phyloP scores from a whole-genome alignment of 805 yeast species.

The Metschnikowia henanensis region DNA sequence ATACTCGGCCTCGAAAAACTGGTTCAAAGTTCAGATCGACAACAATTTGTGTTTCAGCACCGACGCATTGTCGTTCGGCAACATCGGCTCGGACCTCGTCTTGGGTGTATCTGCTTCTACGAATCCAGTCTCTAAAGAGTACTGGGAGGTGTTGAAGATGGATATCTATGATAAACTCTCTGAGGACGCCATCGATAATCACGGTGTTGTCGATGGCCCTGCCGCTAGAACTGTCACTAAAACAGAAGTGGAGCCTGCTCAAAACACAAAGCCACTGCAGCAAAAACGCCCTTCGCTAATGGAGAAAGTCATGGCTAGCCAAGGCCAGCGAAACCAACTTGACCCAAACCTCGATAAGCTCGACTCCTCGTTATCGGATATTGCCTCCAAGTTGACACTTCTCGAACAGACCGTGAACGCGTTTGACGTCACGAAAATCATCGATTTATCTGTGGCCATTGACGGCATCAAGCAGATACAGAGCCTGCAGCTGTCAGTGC shows the following conservation, averaged over 20 bases:
- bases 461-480: constrained; percentile 21
- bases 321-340: constrained; percentile 15
- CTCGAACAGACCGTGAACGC: constrained; percentile 11
- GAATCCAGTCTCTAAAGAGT: constrained; percentile 43
- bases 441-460: constrained; percentile 15
- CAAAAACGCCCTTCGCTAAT: constrained; percentile 35
- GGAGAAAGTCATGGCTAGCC: constrained; percentile 32
- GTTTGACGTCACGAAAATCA: constrained; percentile 11
- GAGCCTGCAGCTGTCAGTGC: constrained; percentile 17
- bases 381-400: constrained; percentile 10
- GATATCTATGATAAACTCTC: constrained; percentile 54
- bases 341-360: constrained; percentile 4
- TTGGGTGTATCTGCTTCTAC: constrained; percentile 54
- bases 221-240: constrained; percentile 31
- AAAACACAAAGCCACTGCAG: constrained; percentile 17
- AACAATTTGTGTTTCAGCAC: constrained; percentile 72
- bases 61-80: constrained; percentile 48
- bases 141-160: constrained; percentile 63
- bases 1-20: constrained; percentile 44
- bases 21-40: constrained; percentile 68
- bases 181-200: constrained; percentile 57
- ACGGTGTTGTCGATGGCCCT: constrained; percentile 47
- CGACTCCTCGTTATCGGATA: constrained; percentile 11
- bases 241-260: constrained; percentile 6
- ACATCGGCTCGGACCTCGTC: constrained; percentile 33